These are phyloP conservation scores for Cutaneotrichosporon spelunceum DNA, from an alignment of 1,284 basidiomycete species.

Conservation along the genomic window DNA sequence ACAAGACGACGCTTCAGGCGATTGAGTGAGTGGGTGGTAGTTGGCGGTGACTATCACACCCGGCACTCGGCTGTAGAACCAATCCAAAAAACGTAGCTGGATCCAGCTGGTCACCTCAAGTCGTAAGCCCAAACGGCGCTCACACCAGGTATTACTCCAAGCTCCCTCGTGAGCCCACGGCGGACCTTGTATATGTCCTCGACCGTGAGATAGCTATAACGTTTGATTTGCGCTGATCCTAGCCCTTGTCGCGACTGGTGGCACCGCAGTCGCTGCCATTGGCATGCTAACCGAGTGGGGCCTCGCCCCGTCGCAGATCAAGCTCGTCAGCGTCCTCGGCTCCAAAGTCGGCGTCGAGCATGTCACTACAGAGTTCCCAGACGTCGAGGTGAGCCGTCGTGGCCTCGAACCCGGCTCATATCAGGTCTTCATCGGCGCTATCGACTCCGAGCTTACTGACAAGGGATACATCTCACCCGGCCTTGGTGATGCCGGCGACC, in stretches of 20 bases:
- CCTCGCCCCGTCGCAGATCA: constrained; percentile 63
- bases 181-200: constrained; percentile 78
- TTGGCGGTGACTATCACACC: no score
- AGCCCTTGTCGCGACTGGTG: constrained; percentile 85
- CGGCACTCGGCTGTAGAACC: no score
- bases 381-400: constrained; percentile 63
- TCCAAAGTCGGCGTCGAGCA: constrained; percentile 70
- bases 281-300: constrained; percentile 85
- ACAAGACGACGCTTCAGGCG: constrained; percentile 83
- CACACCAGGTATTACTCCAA: constrained; percentile 76
- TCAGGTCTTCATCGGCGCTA: constrained; percentile 77
- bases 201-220: constrained; percentile 57
- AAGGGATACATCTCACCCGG: constrained; percentile 79
- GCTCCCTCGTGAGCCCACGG: constrained; percentile 69
- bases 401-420: constrained; percentile 1
- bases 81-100: neutral
- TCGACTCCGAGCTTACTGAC: constrained; percentile 68
- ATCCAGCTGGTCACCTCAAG: neutral
- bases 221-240: constrained; percentile 8
- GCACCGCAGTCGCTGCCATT: constrained; percentile 83
- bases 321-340: constrained; percentile 77
- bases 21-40: constrained; percentile 71
- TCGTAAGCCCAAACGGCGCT: neutral
- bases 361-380: constrained; percentile 67
- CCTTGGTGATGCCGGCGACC: constrained; percentile 69